These are phyloP conservation scores for Aureobasidium sp. DNA, from an alignment of 2,329 filamentous ascomycete species.

Conservation along the genomic window DNA sequence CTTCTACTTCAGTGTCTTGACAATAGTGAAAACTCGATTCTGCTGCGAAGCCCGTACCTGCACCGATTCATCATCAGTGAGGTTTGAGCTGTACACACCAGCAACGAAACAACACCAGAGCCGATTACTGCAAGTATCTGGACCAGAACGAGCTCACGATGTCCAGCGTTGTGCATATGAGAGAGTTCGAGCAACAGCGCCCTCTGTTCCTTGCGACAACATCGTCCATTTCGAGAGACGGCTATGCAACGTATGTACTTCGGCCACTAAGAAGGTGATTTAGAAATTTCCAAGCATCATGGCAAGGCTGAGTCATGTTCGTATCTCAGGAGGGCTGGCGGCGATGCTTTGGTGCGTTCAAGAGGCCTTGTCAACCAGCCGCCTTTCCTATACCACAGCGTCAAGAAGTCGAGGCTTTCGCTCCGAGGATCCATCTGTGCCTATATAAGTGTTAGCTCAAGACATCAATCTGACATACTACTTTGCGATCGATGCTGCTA, in stretches of 20 bases:
- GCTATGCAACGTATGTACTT: too few relatives aligned
- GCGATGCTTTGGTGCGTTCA: not conserved
- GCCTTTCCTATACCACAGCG: not conserved
- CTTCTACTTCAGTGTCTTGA: not conserved
- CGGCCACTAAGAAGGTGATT: too few relatives aligned
- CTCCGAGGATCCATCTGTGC: not conserved
- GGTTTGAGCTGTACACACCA: not conserved
- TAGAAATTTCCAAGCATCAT: too few relatives aligned
- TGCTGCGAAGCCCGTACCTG: not conserved
- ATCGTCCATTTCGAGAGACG: too few relatives aligned
- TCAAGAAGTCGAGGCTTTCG: not conserved
- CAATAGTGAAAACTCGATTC: not conserved
- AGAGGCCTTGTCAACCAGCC: not conserved
- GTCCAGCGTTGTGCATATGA: not conserved
- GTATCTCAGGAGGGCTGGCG: not conserved
- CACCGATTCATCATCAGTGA: not conserved
- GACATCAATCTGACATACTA: not conserved
- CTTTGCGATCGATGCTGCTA: not conserved
- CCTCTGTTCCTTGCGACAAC: too few relatives aligned
- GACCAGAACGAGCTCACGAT: not conserved
- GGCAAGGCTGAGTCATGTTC: not conserved
- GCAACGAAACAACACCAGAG: not conserved
- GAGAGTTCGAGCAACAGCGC: not conserved
- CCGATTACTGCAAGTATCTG: not conserved
- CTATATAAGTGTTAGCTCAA: not conserved